These are phyloP conservation scores for Petunia hybrid DNA, from an alignment of 305 asterid genomes.

Conservation along the genomic window DNA sequence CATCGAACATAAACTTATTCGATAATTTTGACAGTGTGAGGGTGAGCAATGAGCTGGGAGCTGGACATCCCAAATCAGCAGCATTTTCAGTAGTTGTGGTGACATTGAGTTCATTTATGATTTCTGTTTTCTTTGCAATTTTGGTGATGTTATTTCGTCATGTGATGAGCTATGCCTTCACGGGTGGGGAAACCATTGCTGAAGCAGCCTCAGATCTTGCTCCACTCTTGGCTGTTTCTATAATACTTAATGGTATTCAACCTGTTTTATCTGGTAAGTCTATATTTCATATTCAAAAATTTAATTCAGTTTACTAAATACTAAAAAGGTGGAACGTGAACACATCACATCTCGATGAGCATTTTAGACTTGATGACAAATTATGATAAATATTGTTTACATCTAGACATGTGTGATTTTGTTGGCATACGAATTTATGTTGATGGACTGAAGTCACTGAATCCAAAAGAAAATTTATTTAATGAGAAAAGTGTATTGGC, in stretches of 20 bases:
- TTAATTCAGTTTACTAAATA: too few relatives aligned
- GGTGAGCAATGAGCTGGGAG: conserved; percentile 34
- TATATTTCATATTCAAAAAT: too few relatives aligned
- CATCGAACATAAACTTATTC: too few relatives aligned
- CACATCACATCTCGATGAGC: too few relatives aligned
- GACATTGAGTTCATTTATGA: conserved; percentile 44
- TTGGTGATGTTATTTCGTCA: conserved; percentile 44
- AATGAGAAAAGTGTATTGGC: too few relatives aligned
- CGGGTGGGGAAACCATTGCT: conserved; percentile 60
- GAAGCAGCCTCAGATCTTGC: conserved; percentile 64
- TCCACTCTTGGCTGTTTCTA: conserved; percentile 58
- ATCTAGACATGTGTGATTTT: too few relatives aligned
- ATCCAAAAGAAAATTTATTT: too few relatives aligned
- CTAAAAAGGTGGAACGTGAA: too few relatives aligned
- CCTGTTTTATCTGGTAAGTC: conserved; percentile 74
- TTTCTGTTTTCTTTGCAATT: conserved; percentile 45
- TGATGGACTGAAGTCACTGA: too few relatives aligned
- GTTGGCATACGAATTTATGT: too few relatives aligned
- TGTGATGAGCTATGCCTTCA: conserved; percentile 59
- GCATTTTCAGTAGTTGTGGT: conserved; percentile 60
- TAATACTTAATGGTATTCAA: conserved; percentile 70
- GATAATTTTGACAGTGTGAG: conserved; percentile 48
- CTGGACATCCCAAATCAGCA: conserved; percentile 74
- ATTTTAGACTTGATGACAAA: too few relatives aligned
- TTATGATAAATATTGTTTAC: too few relatives aligned